These are phyloP conservation scores for Cryphonectria naterciae DNA, from an alignment of 2,329 filamentous ascomycete genomes.

Conservation along the genomic window DNA sequence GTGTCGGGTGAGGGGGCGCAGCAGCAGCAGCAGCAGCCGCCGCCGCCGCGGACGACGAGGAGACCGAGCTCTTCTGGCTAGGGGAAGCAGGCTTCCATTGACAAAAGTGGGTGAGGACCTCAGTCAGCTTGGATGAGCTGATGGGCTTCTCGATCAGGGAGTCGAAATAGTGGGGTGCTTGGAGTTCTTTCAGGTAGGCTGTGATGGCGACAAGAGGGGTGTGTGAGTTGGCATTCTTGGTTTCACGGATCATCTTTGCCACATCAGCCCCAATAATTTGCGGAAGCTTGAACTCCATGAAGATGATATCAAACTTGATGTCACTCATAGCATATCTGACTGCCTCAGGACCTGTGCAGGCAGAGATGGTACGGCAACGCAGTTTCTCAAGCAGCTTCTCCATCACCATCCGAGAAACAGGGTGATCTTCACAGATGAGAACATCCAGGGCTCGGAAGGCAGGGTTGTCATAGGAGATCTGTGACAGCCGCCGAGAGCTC, in stretches of 20 bases:
- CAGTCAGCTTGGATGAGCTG: conserved; percentile 85
- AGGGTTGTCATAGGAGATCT: conserved; percentile 84
- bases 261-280: conserved; percentile 95
- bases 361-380: conserved; percentile 90
- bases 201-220: conserved; percentile 97
- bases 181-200: conserved; percentile 95
- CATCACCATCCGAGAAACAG: conserved; percentile 98
- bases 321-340: conserved; percentile 94
- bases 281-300: conserved; percentile 95
- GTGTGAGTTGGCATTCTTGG: conserved; percentile 90
- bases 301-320: conserved; percentile 98
- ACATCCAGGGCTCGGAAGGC: conserved; percentile 90
- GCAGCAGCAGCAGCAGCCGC: conserved; percentile 34
- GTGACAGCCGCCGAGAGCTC: conserved; percentile 90
- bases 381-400: conserved; percentile 95
- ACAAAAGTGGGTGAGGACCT: conserved; percentile 84
- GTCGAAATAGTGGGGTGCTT: conserved; percentile 94
- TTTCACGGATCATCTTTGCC: conserved; percentile 96
- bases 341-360: conserved; percentile 86
- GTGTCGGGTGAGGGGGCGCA: conserved; percentile 63
- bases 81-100: conserved; percentile 84
- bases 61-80: conserved; percentile 45
- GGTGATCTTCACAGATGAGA: conserved; percentile 96
- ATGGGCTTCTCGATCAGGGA: conserved; percentile 96
- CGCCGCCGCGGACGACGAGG: conserved; percentile 40